These are phyloP conservation scores for Solanum acaule DNA, from an alignment of 257 asterid genomes.

Conservation along the genomic window DNA sequence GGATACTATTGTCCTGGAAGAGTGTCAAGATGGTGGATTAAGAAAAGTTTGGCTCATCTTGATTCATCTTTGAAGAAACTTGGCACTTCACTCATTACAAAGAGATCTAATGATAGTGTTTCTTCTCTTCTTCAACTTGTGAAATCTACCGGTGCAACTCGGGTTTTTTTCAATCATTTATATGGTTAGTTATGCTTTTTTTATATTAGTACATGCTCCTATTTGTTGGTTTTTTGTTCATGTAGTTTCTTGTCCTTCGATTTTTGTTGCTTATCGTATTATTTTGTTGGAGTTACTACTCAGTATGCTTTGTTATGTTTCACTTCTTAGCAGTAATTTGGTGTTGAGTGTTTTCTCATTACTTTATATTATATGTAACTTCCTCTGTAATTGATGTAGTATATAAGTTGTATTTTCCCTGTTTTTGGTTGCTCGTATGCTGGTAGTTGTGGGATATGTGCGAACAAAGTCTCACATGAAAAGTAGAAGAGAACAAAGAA, in stretches of 20 bases:
- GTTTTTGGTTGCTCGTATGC: background rate
- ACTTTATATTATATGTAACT: background rate
- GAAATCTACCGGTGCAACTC: constrained; percentile 68
- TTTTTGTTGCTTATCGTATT: background rate
- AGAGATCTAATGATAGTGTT: constrained; percentile 79
- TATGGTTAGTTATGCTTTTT: constrained; percentile 45
- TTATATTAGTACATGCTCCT: background rate
- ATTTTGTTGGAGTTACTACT: background rate
- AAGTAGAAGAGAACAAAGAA: background rate
- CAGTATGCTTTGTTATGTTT: background rate
- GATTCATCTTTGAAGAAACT: constrained; percentile 70
- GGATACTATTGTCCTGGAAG: constrained; percentile 77
- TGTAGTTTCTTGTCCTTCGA: background rate
- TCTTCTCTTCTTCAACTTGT: constrained; percentile 64
- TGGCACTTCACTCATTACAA: constrained; percentile 72
- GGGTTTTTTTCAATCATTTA: constrained; percentile 77
- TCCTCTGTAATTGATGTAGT: background rate
- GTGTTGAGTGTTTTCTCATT: background rate
- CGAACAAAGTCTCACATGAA: background rate
- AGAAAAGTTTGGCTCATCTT: constrained; percentile 75
- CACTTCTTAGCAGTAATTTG: background rate
- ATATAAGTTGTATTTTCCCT: background rate
- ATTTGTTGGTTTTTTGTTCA: background rate
- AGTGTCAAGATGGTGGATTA: constrained; percentile 96
- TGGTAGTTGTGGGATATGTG: background rate